Base-by-base conservation (phyloP, 352 stramenopile genomes). In the Phytophthora melonis region DNA sequence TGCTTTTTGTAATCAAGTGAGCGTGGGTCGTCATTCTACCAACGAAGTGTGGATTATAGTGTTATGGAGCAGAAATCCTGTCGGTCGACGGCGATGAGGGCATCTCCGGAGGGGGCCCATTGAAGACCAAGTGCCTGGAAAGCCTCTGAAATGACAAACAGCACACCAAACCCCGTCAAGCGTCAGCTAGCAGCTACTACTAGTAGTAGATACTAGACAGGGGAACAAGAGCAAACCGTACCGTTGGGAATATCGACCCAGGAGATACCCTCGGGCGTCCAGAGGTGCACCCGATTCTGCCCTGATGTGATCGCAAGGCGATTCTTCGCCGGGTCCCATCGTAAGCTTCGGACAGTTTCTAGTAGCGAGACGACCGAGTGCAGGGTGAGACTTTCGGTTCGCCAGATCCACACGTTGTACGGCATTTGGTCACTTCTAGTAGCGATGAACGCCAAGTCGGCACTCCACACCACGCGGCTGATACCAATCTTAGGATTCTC, bases 391-490 rank as follows among this genome's bases (percentile, higher is more conserved):
- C 79, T 91, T 57, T 93, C 81, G 10, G 82, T 93, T 34, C 87
- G 75, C 89, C 89, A 96, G 23, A 96, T 88, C 89, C 89, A 96
- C 32, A 96, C 80, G 54, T 94, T 93, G 63, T 93, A 88, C 14
- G 89, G 87, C 86, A 94, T 96, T 23, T 90, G 78, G 41, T 96
- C 89, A 43, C 87, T 94, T 72, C 88, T 93, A 5, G 89, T 93
- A 21, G 82, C 89, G 43, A 95, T 53, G 73, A 89, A 93, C 39
- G 79, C 68, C 11, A 88, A 90, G 55, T 96, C 84, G 18, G 72
- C 75, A 65, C 85, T 94, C 89, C 89, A 95, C 16, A 81, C 32
- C 14, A 86, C 79, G 36, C 86, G 79, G 34, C 86, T 88, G 36
- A 95, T 77, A 54, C 89, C 89, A 66, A 95, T 86, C 49, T 86